These are phyloP conservation scores for Fusarium incarnatum DNA, from an alignment of 2,329 filamentous ascomycete genomes.

Conservation along the genomic window DNA sequence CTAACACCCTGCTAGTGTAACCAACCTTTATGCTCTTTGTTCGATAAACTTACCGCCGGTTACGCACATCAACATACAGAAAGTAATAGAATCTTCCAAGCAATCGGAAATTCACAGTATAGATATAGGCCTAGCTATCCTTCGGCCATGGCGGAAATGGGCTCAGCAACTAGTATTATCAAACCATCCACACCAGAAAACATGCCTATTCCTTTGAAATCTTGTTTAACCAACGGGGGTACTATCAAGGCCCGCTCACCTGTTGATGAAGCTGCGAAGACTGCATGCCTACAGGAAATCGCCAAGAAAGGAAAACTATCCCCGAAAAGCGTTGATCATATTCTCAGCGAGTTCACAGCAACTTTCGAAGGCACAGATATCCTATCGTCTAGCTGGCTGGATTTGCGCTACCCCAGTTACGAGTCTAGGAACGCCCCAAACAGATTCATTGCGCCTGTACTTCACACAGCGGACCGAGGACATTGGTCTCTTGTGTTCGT, in stretches of 20 bases:
- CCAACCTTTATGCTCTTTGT: not conserved
- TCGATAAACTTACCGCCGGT: not conserved
- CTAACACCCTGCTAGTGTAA: not conserved
- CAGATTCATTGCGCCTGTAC: not conserved
- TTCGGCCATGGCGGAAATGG: not conserved
- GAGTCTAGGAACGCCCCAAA: not conserved
- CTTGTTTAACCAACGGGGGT: not conserved
- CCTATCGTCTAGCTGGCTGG: too few relatives aligned
- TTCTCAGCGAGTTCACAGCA: not conserved
- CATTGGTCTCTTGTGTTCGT: not conserved
- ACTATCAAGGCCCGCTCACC: not conserved
- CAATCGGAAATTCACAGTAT: not conserved
- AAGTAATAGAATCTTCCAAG: not conserved
- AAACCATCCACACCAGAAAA: not conserved
- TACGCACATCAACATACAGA: not conserved
- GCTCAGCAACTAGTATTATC: not conserved
- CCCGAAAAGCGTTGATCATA: fast-evolving
- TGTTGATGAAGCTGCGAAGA: not conserved
- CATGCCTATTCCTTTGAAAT: not conserved
- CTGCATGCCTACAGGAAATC: not conserved
- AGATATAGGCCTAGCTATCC: not conserved
- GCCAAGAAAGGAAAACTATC: not conserved
- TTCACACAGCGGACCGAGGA: not conserved
- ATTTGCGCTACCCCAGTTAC: not conserved
- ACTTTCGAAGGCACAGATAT: too few relatives aligned